These are phyloP conservation scores for Fusarium chlamydosporum DNA, from an alignment of 2,329 filamentous ascomycete species.

Conservation along the genomic window DNA sequence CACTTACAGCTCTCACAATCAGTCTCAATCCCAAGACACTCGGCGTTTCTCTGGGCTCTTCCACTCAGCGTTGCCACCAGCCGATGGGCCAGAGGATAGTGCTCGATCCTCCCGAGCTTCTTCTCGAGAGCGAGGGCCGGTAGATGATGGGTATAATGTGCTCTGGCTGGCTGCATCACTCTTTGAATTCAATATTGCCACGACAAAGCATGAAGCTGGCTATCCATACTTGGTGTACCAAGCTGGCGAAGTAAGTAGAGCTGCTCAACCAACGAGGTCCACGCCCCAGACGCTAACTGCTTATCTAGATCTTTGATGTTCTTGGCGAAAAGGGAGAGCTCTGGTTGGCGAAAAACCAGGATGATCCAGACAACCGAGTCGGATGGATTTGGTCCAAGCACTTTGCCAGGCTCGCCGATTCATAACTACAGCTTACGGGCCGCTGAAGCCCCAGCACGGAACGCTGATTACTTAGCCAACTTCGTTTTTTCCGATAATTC, in stretches of 20 bases:
- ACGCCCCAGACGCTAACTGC: conserved; percentile 8
- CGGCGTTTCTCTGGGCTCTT: conserved; percentile 82
- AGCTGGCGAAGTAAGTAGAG: conserved; percentile 80
- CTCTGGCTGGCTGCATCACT: conserved; percentile 93
- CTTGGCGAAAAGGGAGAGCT: conserved; percentile 97
- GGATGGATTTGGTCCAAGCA: conserved; percentile 99
- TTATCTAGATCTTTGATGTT: conserved; percentile 81
- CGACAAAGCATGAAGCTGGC: conserved; percentile 89
- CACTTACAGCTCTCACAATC: conserved; percentile 66
- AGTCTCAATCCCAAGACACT: conserved; percentile 59
- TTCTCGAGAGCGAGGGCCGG: conserved; percentile 69
- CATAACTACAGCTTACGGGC: conserved; percentile 49
- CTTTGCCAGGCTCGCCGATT: conserved; percentile 79
- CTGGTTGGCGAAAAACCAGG: conserved; percentile 97
- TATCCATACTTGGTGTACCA: conserved; percentile 97
- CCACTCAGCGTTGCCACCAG: conserved; percentile 86
- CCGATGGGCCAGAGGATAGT: conserved; percentile 72
- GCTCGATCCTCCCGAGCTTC: conserved; percentile 70
- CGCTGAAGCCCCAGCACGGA: conserved; percentile 29
- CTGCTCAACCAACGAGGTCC: too few relatives aligned
- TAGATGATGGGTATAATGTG: conserved; percentile 74
- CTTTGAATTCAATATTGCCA: conserved; percentile 97
- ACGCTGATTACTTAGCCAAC: conserved; percentile 25
- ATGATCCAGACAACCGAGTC: conserved; percentile 82
- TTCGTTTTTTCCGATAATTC: conserved; percentile 29